Conservation (phyloP, 2,329 filamentous ascomycete species). For the Penicillium paneum region DNA sequence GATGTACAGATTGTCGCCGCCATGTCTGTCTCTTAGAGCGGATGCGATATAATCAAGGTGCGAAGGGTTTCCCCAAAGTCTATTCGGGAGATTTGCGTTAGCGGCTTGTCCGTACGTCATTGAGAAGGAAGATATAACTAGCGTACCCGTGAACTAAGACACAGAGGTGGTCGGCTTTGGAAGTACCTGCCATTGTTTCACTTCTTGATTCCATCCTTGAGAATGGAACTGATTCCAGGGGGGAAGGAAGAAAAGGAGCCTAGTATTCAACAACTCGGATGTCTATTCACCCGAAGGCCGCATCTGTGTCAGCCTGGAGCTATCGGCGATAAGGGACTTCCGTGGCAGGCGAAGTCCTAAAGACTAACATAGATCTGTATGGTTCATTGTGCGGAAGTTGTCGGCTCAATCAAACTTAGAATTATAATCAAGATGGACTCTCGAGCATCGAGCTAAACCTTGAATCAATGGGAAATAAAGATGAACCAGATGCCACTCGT, state of each 20-base stretch:
- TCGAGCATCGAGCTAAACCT: background rate
- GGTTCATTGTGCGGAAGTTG: background rate
- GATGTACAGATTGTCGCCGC: conserved; percentile 53
- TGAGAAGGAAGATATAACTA: background rate
- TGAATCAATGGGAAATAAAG: background rate
- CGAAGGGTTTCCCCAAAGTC: conserved; percentile 60
- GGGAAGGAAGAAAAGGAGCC: background rate
- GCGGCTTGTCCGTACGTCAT: conserved; percentile 9
- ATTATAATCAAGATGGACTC: background rate
- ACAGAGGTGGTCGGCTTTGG: conserved; percentile 53
- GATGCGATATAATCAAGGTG: conserved; percentile 56
- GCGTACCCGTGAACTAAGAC: conserved; percentile 61
- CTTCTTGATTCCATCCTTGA: background rate
- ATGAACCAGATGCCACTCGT: background rate
- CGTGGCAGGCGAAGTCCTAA: background rate
- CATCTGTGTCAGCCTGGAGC: conserved; percentile 3
- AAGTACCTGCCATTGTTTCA: conserved; percentile 9
- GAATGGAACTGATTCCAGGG: background rate
- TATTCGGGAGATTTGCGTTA: conserved; percentile 23
- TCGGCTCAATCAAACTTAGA: background rate
- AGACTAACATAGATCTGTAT: background rate
- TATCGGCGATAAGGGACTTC: conserved; percentile 10
- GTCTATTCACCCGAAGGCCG: conserved; percentile 6
- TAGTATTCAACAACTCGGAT: background rate
- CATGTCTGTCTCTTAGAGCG: conserved; percentile 50